Conservation (phyloP, 164 flowering plant genomes). For the Sextonia rubra region DNA sequence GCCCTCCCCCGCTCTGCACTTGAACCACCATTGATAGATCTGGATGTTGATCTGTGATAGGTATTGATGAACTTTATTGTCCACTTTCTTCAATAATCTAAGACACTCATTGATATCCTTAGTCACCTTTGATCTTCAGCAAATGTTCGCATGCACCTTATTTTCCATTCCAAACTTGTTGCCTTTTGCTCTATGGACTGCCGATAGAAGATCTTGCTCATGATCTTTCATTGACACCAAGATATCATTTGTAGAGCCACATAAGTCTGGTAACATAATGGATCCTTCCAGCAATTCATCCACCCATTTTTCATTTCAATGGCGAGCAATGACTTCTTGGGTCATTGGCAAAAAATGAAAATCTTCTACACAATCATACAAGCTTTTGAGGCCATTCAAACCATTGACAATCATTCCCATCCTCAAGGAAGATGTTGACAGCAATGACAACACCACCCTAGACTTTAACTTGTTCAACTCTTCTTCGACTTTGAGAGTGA, state of each 20-base stretch:
- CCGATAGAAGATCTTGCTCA: conserved; percentile 25
- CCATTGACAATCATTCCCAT: neutral
- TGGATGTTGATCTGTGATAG: conserved; percentile 5
- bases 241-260: conserved; percentile 26
- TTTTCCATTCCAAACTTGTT: conserved; percentile 6
- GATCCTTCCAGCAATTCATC: conserved; percentile 33
- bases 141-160: conserved; percentile 20
- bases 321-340: conserved; percentile 10
- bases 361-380: conserved; percentile 19
- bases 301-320: conserved; percentile 19
- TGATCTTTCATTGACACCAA: conserved; percentile 25
- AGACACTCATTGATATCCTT: conserved; percentile 25
- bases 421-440: neutral
- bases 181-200: conserved; percentile 25
- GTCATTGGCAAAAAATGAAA: conserved; percentile 15
- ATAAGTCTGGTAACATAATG: conserved; percentile 33
- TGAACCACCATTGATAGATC: conserved; percentile 14
- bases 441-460: neutral
- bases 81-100: conserved; percentile 20
- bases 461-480: neutral
- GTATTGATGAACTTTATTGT: neutral
- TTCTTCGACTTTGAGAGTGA: neutral
- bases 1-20: no score
- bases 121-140: conserved; percentile 26
- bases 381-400: neutral